Evolutionary conservation across 371 early-diverging fungal species (phyloP).

Genomic region (Rhizopus sp.): DNA sequence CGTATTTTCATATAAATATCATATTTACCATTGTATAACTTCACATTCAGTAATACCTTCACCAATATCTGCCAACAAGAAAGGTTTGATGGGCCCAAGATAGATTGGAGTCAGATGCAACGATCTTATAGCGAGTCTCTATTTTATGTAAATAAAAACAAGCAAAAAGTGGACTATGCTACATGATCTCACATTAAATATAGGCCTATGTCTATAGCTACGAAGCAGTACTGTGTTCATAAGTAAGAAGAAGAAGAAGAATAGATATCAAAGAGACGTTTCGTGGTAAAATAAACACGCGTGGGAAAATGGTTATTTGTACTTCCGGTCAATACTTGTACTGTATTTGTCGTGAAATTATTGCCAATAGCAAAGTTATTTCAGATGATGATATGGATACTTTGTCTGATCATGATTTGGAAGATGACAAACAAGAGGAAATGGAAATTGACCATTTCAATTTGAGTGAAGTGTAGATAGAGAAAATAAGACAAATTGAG

Average conservation of each 20-base stretch:
- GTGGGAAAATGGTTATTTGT: too few relatives aligned
- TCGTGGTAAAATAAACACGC: too few relatives aligned
- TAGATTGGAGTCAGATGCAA: not conserved
- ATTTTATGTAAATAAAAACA: too few relatives aligned
- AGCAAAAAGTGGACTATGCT: too few relatives aligned
- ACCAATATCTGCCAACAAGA: slow-evolving; percentile 94
- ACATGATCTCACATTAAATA: too few relatives aligned
- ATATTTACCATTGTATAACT: slow-evolving; percentile 89
- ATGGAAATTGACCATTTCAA: slow-evolving; percentile 24
- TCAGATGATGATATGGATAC: slow-evolving; percentile 25
- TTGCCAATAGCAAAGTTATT: slow-evolving; percentile 5
- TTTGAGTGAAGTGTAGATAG: slow-evolving; percentile 24
- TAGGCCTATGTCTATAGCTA: too few relatives aligned
- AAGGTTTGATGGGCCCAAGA: slow-evolving; percentile 59
- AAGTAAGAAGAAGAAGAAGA: too few relatives aligned
- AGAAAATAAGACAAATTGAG: slow-evolving; percentile 24
- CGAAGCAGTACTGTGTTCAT: too few relatives aligned
- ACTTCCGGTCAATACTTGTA: too few relatives aligned
- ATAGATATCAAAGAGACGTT: too few relatives aligned
- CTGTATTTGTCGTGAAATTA: not conserved
- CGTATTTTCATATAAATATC: not conserved
- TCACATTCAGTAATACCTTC: slow-evolving; percentile 98
- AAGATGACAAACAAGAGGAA: slow-evolving; percentile 22
- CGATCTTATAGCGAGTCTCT: too few relatives aligned
- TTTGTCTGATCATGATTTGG: slow-evolving; percentile 24